Evolutionary conservation across 495 filamentous ascomycete species (phyloP), one percentile per base, ranked within the genome.

Genomic region (Neurospora sp.): DNA sequence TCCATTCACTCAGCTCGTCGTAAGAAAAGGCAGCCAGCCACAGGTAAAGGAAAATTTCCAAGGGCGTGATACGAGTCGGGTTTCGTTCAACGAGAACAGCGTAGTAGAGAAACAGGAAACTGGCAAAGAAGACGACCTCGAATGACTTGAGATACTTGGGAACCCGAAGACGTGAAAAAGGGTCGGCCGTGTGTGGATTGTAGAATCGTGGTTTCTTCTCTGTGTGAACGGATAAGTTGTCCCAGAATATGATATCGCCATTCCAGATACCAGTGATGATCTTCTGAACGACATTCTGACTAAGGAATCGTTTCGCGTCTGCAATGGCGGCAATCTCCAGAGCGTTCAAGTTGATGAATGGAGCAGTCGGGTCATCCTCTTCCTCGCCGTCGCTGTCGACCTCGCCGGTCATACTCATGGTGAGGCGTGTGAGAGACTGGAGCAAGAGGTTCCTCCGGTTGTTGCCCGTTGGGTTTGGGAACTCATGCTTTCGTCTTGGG

Each of bases 191-290:
- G 75, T 85, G 85, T 74, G 88, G 87, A 79, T 93, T 94, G 82
- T 96, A 97, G 70, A 93, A 87, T 20, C 92, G 91, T 2, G 94
- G 91, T 75, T 92, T 91, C 79, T 97, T 98, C 39, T 82, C 89
- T 0, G 93, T 90, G 76, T 93, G 84, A 20, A 93, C 89, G 38
- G 90, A 91, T 39, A 98, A 83, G 44, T 85, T 89, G 74, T 97
- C 91, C 94, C 95, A 98, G 79, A 97, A 97, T 20, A 94, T 90
- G 74, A 98, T 97, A 72, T 94, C 90, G 27, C 95, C 95, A 66
- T 90, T 90, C 95, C 95, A 97, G 72, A 97, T 94, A 60, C 92
- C 92, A 72, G 93, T 90, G 60, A 97, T 90, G 72, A 97, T 91
- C 75, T 91, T 92, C 77, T 98, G 95, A 39, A 98, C 91, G 9